Evolutionary conservation across 2,329 filamentous ascomycete genomes (phyloP).

Genomic region (Myotisia sp.): DNA sequence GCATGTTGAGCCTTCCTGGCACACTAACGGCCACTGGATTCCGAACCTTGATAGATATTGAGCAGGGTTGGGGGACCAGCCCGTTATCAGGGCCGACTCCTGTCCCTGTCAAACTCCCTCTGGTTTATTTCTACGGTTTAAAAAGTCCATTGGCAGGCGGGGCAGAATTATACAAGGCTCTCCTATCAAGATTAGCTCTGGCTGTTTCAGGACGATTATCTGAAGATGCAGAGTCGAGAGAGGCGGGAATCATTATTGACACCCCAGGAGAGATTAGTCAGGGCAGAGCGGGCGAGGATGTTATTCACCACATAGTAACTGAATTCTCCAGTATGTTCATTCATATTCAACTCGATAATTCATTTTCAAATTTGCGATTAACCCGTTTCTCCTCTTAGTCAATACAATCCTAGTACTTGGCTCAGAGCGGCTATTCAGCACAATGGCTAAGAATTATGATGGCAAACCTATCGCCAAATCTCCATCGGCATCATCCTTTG

Average conservation of each 20-base stretch:
- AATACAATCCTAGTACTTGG: conserved; percentile 73
- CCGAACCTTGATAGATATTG: conserved; percentile 72
- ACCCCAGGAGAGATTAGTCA: conserved; percentile 56
- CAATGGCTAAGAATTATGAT: conserved; percentile 57
- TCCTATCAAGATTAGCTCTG: conserved; percentile 63
- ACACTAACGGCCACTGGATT: conserved; percentile 78
- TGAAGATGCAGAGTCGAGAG: conserved; percentile 57
- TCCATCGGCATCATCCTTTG: conserved; percentile 33
- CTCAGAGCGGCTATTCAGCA: conserved; percentile 58
- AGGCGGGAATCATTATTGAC: conserved; percentile 73
- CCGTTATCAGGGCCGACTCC: conserved; percentile 81
- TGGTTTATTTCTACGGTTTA: conserved; percentile 79
- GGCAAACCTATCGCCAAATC: conserved; percentile 33
- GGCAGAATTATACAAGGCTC: conserved; percentile 53
- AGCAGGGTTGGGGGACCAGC: conserved; percentile 77
- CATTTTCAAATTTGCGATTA: not conserved
- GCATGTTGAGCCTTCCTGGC: conserved; percentile 62
- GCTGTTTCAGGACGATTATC: conserved; percentile 63
- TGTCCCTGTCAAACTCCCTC: conserved; percentile 77
- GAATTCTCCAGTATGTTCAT: conserved; percentile 45
- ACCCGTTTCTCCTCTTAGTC: conserved; percentile 27
- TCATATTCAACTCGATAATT: not conserved
- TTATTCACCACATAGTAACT: conserved; percentile 65
- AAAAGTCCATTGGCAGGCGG: conserved; percentile 56
- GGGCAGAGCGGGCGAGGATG: conserved; percentile 52